Evolutionary conservation across 345 rosid genomes (phyloP), one percentile per base, ranked within the genome.

Genomic region (Pugionium dolabratum): DNA sequence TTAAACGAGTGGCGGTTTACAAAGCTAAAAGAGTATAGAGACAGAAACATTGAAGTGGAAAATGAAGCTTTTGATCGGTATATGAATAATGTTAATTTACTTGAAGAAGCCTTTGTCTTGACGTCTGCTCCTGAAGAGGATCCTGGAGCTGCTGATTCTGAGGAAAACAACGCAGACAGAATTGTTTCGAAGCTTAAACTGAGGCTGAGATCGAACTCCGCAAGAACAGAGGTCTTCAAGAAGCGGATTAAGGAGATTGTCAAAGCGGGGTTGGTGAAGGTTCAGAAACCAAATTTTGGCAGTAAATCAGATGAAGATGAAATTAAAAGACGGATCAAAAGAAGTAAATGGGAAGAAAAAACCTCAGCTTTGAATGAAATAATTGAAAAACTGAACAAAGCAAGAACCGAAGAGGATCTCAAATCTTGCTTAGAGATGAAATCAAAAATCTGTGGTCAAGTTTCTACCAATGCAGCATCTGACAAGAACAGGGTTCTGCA

Each of bases 1-100:
- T 80, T 94, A 55, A 94, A 90, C 49, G 95, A 86, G 64, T 94
- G 99, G 99, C 83, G 99, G 79, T 90, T 90, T 80, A 75, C 81
- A 32, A 94, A 83, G 84, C 72, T 94, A 49, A 88, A 87, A 81
- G 91, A 94, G 69, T 82, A 70, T 71, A 82, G 55, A 74, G 91
- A 88, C 33, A 76, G 84, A 67, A 85, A 84, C 73, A 76, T 90
- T 28, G 91, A 83, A 76, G 81, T 79, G 10, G 97, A 90, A 79
- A 88, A 85, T 37, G 93, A 88, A 71, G 88, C 93, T 43, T 94
- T 91, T 75, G 93, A 86, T 61, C 84, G 84, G 69, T 94, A 91
- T 64, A 80, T 87, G 90, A 81, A 75, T 64, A 87, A 88, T 74
- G 78, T 82, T 65, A 72, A 76, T 75, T 78, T 86, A 63, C 86